phyloP scores from a whole-genome alignment of 2,329 filamentous ascomycete genomes.

The Fusarium sp. region DNA sequence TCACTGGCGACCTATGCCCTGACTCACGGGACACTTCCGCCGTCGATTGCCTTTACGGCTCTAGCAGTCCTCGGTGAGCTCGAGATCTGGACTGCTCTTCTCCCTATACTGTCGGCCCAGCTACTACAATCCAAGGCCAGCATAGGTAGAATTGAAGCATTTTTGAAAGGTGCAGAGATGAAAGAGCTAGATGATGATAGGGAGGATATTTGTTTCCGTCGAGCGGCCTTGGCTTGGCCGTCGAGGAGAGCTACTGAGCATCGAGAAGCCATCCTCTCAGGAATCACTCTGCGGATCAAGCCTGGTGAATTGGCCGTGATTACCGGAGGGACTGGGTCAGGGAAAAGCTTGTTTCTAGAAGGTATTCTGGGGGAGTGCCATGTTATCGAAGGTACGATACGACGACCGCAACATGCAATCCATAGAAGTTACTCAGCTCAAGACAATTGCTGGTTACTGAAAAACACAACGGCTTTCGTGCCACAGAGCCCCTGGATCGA shows the following conservation, averaged over 20 bases:
- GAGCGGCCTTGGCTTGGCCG: slow-evolving; percentile 77
- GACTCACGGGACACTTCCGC: slow-evolving; percentile 69
- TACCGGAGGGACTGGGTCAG: slow-evolving; percentile 79
- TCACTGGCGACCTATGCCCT: slow-evolving; percentile 75
- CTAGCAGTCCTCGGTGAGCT: slow-evolving; percentile 78
- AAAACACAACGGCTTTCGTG: slow-evolving; percentile 76
- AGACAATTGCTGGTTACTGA: slow-evolving; percentile 74
- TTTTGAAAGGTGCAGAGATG: slow-evolving; percentile 74
- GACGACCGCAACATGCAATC: no score
- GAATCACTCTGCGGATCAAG: slow-evolving; percentile 74
- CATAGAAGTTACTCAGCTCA: slow-evolving; percentile 60
- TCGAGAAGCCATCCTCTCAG: slow-evolving; percentile 70
- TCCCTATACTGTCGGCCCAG: slow-evolving; percentile 78
- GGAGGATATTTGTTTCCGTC: slow-evolving; percentile 70
- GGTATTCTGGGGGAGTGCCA: slow-evolving; percentile 81
- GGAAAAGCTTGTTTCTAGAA: slow-evolving; percentile 79
- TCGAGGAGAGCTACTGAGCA: slow-evolving; percentile 68
- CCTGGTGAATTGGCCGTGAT: slow-evolving; percentile 76
- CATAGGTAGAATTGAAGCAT: slow-evolving; percentile 74
- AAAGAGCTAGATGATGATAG: slow-evolving; percentile 64
- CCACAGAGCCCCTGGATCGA: slow-evolving; percentile 86
- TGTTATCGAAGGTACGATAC: slow-evolving; percentile 70
- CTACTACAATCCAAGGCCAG: slow-evolving; percentile 79
- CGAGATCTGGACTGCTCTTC: slow-evolving; percentile 73
- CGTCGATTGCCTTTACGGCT: slow-evolving; percentile 83